A percentile compares a stretch with the other conserved stretches of the same genome.
Evolutionary conservation across 495 filamentous ascomycete species (phyloP).

Genomic region (Aspergillus ostianus): DNA sequence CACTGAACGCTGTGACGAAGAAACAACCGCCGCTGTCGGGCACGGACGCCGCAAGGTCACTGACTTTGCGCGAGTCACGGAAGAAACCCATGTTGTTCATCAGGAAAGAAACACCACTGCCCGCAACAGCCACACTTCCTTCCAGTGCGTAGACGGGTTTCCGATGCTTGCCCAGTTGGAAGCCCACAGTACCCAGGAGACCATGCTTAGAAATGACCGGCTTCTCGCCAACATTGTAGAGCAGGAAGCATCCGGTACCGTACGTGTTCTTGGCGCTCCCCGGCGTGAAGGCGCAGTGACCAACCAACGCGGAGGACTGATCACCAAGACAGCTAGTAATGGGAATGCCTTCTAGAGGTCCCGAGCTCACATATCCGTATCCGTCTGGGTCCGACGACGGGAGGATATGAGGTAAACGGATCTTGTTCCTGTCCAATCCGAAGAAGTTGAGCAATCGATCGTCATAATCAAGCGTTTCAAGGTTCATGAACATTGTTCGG

Average conservation of each 20-base stretch:
- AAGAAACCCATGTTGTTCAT: conserved; percentile 88
- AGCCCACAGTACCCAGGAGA: conserved; percentile 84
- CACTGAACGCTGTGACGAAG: conserved; percentile 95
- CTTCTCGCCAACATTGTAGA: conserved; percentile 89
- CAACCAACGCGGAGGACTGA: conserved; percentile 88
- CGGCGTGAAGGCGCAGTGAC: conserved; percentile 84
- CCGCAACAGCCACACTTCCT: conserved; percentile 88
- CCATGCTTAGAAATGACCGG: conserved; percentile 91
- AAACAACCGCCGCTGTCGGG: conserved; percentile 88
- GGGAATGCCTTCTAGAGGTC: conserved; percentile 67
- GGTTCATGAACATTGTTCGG: conserved; percentile 95
- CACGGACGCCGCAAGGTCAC: conserved; percentile 76
- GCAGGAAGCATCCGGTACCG: conserved; percentile 91
- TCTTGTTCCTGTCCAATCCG: conserved; percentile 69
- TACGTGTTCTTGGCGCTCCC: conserved; percentile 96
- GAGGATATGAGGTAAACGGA: conserved; percentile 80
- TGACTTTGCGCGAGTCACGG: conserved; percentile 73
- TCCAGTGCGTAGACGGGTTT: conserved; percentile 89
- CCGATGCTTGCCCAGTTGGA: conserved; percentile 59
- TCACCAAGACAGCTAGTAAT: conserved; percentile 91
- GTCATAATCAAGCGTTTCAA: conserved; percentile 83
- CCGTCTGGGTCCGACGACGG: conserved; percentile 76
- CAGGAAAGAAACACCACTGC: conserved; percentile 86
- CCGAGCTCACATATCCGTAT: conserved; percentile 67
- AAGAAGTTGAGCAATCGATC: conserved; percentile 81